Base-by-base conservation (phyloP, 257 asterid species). In the Coffea canephora region DNA sequence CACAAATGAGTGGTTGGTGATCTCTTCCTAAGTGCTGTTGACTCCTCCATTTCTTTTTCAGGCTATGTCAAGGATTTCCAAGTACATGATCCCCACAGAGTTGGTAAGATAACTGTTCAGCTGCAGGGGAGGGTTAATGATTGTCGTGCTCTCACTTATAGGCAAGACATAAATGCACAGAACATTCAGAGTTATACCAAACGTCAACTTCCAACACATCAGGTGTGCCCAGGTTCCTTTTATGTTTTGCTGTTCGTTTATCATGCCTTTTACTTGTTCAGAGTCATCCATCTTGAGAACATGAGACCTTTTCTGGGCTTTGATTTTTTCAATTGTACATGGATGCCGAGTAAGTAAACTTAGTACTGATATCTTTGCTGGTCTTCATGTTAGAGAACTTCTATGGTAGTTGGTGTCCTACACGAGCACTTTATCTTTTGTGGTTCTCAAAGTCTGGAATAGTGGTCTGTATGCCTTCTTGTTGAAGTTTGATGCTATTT, bases 31-130 rank as follows among this genome's bases (percentile, higher is more conserved):
- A 68, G 45, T 39, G 12, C 61, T 74, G 43, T 31, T 75, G 61
- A 36, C 27, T 25, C 34, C 13, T 45, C 0, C 14, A 6, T 39
- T 18, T 55, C 23, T 31, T 74, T 74, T 78, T 57, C 91, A 94
- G 99, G 99, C 54, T 96, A 94, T 76, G 86, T 96, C 79, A 96
- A 94, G 82, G 95, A 94, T 82, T 94, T 94, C 75, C 83, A 94
- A 81, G 87, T 90, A 59, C 88, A 92, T 19, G 96, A 94, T 76
- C 93, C 95, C 45, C 96, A 92, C 48, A 91, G 98, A 82, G 97
- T 92, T 62, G 94, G 95, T 83, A 89, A 77, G 84, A 94, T 96
- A 77, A 86, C 87, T n/a, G 99, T 94, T 80, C 90, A 94, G 85
- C 88, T 96, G 80, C 88, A 86, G 80, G 98, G 98, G 68, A 92